Conservation (phyloP, 1,284 basidiomycete species). For the Tremellales sp. region DNA sequence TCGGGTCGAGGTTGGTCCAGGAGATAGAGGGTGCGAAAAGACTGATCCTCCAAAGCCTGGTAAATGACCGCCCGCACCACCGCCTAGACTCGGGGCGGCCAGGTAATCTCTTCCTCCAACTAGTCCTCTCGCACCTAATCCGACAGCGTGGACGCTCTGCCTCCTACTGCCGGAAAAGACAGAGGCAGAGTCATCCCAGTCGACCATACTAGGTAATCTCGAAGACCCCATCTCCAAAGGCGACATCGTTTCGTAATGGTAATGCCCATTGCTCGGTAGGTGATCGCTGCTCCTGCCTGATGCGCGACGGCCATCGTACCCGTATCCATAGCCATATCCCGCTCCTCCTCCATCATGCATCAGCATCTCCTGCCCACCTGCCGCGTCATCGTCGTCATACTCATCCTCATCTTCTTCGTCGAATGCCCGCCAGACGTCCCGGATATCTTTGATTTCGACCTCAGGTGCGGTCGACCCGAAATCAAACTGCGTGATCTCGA, state of each 20-base stretch:
- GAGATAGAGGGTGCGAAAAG: conserved; percentile 6
- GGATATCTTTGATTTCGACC: conserved; percentile 82
- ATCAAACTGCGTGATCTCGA: conserved; percentile 76
- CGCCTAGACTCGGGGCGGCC: not conserved
- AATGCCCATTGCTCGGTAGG: not conserved
- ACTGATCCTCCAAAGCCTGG: conserved; percentile 1
- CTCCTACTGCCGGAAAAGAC: not conserved
- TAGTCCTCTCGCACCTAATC: conserved; percentile 1
- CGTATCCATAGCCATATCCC: not conserved
- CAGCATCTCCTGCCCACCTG: not conserved
- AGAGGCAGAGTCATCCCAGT: not conserved
- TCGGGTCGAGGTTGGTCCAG: not conserved
- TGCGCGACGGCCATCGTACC: conserved; percentile 8
- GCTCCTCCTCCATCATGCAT: not conserved
- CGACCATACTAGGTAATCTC: not conserved
- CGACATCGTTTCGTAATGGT: not conserved
- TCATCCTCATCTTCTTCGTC: conserved; percentile 57
- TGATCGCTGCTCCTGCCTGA: not conserved
- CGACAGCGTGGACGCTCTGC: conserved; percentile 1
- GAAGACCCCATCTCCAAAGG: not conserved
- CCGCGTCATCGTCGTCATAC: not conserved
- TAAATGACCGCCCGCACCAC: too few relatives aligned
- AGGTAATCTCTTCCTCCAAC: not conserved
- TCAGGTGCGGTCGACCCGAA: conserved; percentile 81
- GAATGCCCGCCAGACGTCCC: conserved; percentile 92